A percentile compares a stretch with the other conserved stretches of the same genome.
These are phyloP conservation scores for Penicillium taxi DNA, from an alignment of 495 filamentous ascomycete species.

Conservation along the genomic window DNA sequence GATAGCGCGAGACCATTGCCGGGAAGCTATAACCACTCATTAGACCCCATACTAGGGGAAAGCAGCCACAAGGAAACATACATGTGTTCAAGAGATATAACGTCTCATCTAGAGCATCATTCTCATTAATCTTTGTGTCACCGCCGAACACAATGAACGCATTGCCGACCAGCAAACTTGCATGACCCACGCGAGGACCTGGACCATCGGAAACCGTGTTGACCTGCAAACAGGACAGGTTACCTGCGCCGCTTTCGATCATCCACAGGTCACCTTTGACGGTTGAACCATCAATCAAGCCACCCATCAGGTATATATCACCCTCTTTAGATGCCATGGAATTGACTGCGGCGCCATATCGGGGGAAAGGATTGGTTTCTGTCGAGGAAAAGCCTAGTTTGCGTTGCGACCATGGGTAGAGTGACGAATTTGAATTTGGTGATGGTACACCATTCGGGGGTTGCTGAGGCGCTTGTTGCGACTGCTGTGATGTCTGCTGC, in stretches of 20 bases:
- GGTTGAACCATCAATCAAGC: slow-evolving; percentile 83
- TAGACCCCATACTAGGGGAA: not conserved
- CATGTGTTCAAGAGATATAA: slow-evolving; percentile 96
- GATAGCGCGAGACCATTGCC: slow-evolving; percentile 92
- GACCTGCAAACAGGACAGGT: slow-evolving; percentile 83
- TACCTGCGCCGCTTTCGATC: slow-evolving; percentile 79
- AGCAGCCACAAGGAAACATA: slow-evolving; percentile 39
- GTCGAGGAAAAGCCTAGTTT: slow-evolving; percentile 76
- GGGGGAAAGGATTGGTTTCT: slow-evolving; percentile 83
- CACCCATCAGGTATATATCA: slow-evolving; percentile 96
- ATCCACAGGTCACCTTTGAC: slow-evolving; percentile 98
- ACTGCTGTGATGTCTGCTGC: too few relatives aligned
- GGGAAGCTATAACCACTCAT: slow-evolving; percentile 57
- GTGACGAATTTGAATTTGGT: slow-evolving; percentile 46
- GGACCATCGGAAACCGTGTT: slow-evolving; percentile 88
- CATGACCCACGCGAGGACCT: slow-evolving; percentile 90
- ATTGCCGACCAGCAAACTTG: slow-evolving; percentile 91
- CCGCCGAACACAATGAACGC: slow-evolving; percentile 99
- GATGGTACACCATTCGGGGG: slow-evolving; percentile 29
- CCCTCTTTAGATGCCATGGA: slow-evolving; percentile 89
- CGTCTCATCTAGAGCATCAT: slow-evolving; percentile 86
- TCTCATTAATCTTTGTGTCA: slow-evolving; percentile 93
- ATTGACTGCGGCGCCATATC: slow-evolving; percentile 96
- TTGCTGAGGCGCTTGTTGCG: slow-evolving; percentile 28
- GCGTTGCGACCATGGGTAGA: slow-evolving; percentile 95